Conservation (phyloP, 441 rosid species). For the Jatropha multifida region DNA sequence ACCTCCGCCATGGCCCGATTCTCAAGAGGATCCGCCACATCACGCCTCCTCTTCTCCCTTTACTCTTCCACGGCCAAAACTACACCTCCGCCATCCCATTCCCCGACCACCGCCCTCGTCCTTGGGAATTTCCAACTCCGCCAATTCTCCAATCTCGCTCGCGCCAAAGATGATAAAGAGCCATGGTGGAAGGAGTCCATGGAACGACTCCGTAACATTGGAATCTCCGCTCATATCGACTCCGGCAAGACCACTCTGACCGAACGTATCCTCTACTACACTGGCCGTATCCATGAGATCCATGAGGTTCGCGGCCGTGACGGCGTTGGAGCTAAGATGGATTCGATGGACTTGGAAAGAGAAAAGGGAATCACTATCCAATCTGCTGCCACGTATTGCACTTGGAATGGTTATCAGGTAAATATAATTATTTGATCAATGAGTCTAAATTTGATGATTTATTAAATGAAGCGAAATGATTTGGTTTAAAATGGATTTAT, state of each 20-base stretch:
- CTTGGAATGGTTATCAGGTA: constrained; percentile 92
- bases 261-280: constrained; percentile 82
- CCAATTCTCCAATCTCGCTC: constrained; percentile 67
- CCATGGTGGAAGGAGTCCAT: constrained; percentile 97
- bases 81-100: constrained; percentile 28
- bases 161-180: constrained; percentile 76
- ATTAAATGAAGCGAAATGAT: neutral
- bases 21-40: constrained; percentile 43
- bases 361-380: constrained; percentile 97
- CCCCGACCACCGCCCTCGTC: constrained; percentile 57
- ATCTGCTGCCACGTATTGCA: constrained; percentile 95
- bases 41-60: constrained; percentile 57
- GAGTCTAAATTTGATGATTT: neutral
- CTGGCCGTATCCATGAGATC: constrained; percentile 94
- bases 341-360: constrained; percentile 93
- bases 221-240: constrained; percentile 97
- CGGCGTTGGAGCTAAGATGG: constrained; percentile 98
- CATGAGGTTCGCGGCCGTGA: constrained; percentile 96
- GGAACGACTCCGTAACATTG: constrained; percentile 81
- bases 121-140: constrained; percentile 55
- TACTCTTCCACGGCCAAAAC: constrained; percentile 26
- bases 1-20: constrained; percentile 59
- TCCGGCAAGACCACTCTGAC: constrained; percentile 98
- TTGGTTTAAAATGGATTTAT: constrained; percentile 4
- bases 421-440: neutral